A percentile compares a stretch with the other conserved stretches of the same genome.
phyloP scores from a whole-genome alignment of 768 basidiomycete species.

The Psilocybe cubensis region DNA sequence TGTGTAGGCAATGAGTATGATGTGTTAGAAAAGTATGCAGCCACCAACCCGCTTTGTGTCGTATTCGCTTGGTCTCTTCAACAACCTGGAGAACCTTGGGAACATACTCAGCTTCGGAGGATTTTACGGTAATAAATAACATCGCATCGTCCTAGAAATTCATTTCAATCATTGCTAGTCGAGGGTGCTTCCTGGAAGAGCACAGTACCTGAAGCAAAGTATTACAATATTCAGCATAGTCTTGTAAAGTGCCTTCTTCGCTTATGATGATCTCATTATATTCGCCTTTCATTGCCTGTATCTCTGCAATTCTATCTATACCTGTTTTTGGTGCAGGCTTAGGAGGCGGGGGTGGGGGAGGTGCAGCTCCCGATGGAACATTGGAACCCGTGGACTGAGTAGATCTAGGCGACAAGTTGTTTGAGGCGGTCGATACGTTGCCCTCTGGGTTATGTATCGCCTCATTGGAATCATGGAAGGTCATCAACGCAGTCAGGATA shows the following conservation, averaged over 20 bases:
- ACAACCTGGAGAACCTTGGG: slow-evolving; percentile 82
- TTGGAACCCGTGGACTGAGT: slow-evolving; percentile 17
- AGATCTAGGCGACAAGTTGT: slow-evolving; percentile 14
- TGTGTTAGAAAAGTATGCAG: background rate
- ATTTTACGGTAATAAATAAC: slow-evolving; percentile 77
- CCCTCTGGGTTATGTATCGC: slow-evolving; percentile 41
- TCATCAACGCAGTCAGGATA: slow-evolving; percentile 73
- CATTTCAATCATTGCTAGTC: background rate
- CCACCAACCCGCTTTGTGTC: slow-evolving; percentile 69
- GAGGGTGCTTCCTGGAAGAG: no score
- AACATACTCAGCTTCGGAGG: slow-evolving; percentile 63
- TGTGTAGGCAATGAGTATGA: background rate
- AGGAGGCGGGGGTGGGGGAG: slow-evolving; percentile 55
- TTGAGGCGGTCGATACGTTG: slow-evolving; percentile 6
- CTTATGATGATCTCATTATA: slow-evolving; percentile 76
- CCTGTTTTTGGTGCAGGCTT: slow-evolving; percentile 69
- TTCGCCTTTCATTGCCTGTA: slow-evolving; percentile 68
- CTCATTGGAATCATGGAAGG: slow-evolving; percentile 76
- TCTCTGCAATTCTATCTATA: slow-evolving; percentile 69
- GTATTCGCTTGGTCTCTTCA: slow-evolving; percentile 76
- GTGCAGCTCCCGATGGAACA: slow-evolving; percentile 3
- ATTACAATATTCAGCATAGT: slow-evolving; percentile 73
- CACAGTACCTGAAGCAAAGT: slow-evolving; percentile 59
- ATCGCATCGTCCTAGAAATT: slow-evolving; percentile 70
- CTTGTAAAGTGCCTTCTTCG: slow-evolving; percentile 62